Evolutionary conservation across 2,329 filamentous ascomycete species (phyloP).

Genomic region (Penicillium crustosum): DNA sequence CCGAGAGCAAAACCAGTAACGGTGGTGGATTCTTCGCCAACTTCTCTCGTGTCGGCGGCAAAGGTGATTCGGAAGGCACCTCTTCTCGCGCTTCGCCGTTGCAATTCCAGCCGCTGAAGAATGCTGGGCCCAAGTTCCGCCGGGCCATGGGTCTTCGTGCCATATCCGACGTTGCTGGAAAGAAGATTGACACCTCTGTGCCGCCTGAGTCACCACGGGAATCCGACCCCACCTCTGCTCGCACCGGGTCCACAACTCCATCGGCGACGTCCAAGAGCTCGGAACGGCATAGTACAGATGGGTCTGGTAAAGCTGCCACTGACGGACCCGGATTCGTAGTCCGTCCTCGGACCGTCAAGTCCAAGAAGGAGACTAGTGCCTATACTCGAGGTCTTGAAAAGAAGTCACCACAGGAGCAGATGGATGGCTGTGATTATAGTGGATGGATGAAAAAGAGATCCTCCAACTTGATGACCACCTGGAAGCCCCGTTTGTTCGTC

Average conservation of each 20-base stretch:
- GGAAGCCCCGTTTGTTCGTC: slow-evolving; percentile 96
- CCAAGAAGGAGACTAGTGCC: slow-evolving; percentile 92
- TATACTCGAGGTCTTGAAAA: slow-evolving; percentile 85
- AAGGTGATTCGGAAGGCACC: slow-evolving; percentile 50
- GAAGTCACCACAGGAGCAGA: slow-evolving; percentile 77
- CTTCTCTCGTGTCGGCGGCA: slow-evolving; percentile 47
- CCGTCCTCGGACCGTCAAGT: slow-evolving; percentile 61
- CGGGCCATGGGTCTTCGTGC: slow-evolving; percentile 72
- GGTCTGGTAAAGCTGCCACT: slow-evolving; percentile 47
- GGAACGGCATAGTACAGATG: slow-evolving; percentile 73
- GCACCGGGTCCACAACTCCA: slow-evolving; percentile 72
- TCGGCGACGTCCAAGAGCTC: slow-evolving; percentile 67
- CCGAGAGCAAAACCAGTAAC: slow-evolving; percentile 51
- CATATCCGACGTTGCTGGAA: slow-evolving; percentile 72
- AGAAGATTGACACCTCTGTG: slow-evolving; percentile 47
- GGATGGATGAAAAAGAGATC: slow-evolving; percentile 99
- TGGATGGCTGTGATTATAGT: slow-evolving; percentile 83
- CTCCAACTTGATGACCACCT: slow-evolving; percentile 91
- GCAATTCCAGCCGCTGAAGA: slow-evolving; percentile 52
- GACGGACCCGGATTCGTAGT: slow-evolving; percentile 51
- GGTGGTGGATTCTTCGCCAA: slow-evolving; percentile 38
- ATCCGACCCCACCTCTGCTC: slow-evolving; percentile 63
- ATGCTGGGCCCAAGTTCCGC: slow-evolving; percentile 59
- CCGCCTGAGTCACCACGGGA: slow-evolving; percentile 51
- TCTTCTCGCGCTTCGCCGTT: slow-evolving; percentile 49